Conservation (phyloP, 2,329 filamentous ascomycete genomes). For the Cryphonectria parasitica region DNA sequence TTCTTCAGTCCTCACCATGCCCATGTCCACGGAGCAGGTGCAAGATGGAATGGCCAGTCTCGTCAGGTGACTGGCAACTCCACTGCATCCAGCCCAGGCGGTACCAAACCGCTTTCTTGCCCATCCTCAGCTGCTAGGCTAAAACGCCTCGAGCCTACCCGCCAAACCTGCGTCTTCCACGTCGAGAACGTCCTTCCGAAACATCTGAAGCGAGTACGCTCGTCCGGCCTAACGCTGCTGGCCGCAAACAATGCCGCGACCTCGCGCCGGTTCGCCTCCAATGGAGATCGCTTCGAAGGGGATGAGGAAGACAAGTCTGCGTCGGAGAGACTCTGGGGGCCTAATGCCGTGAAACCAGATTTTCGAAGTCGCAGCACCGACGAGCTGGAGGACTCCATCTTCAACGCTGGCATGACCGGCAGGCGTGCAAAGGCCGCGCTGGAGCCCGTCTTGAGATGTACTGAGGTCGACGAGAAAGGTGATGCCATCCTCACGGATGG, state of each 20-base stretch:
- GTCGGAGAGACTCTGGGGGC: slow-evolving; percentile 55
- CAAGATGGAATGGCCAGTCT: slow-evolving; percentile 12
- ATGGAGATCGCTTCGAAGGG: slow-evolving; percentile 32
- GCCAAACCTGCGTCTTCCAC: slow-evolving; percentile 33
- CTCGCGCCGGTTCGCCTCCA: slow-evolving; percentile 37
- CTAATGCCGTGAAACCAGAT: slow-evolving; percentile 39
- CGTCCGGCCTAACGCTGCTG: slow-evolving; percentile 16
- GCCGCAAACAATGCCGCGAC: slow-evolving; percentile 22
- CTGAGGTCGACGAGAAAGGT: slow-evolving; percentile 90
- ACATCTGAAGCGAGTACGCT: slow-evolving; percentile 27
- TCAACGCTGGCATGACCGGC: slow-evolving; percentile 68
- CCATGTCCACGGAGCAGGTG: slow-evolving; percentile 3
- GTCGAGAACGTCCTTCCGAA: slow-evolving; percentile 36
- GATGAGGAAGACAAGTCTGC: slow-evolving; percentile 42
- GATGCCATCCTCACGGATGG: slow-evolving; percentile 91
- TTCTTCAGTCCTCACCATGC: slow-evolving; percentile 51
- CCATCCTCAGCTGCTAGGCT: background rate
- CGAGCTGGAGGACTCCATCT: slow-evolving; percentile 59
- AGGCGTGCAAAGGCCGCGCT: slow-evolving; percentile 76
- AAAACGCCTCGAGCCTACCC: slow-evolving; percentile 7
- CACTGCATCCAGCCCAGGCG: background rate
- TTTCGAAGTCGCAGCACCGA: slow-evolving; percentile 26
- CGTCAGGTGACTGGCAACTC: background rate
- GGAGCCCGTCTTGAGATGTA: slow-evolving; percentile 86
- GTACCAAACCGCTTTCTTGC: background rate